These are phyloP conservation scores for Aureobasidium musti DNA, from an alignment of 2,329 filamentous ascomycete genomes.

Conservation along the genomic window DNA sequence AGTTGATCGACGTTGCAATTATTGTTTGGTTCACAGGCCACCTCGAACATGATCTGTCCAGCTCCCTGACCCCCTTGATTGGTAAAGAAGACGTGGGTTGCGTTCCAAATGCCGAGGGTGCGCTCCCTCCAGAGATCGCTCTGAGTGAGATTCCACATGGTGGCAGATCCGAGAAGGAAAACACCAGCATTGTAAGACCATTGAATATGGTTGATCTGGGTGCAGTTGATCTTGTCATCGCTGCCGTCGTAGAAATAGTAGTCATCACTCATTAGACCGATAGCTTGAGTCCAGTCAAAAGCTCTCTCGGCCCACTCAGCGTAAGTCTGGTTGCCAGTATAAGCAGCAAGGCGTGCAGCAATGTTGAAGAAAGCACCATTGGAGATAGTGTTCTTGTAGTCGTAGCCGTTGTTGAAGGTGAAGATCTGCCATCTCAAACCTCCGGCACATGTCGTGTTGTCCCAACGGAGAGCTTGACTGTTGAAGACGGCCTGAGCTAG, in stretches of 20 bases:
- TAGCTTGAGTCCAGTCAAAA: constrained; percentile 44
- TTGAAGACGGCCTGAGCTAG: constrained; percentile 49
- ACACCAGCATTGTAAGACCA: constrained; percentile 51
- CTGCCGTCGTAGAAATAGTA: constrained; percentile 53
- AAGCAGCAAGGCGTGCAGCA: constrained; percentile 46
- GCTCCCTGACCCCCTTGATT: constrained; percentile 30
- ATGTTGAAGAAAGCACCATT: constrained; percentile 57
- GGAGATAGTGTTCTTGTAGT: constrained; percentile 61
- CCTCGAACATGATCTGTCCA: constrained; percentile 48
- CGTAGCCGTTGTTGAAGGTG: constrained; percentile 54
- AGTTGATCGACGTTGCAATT: constrained; percentile 50
- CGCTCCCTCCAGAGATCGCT: constrained; percentile 37
- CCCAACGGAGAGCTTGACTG: constrained; percentile 44
- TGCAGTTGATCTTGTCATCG: constrained; percentile 49
- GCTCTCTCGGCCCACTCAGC: constrained; percentile 61
- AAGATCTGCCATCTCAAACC: constrained; percentile 47
- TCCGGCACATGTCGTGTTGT: constrained; percentile 43
- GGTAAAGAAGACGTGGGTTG: constrained; percentile 46
- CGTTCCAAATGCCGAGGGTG: constrained; percentile 35
- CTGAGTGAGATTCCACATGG: constrained; percentile 47
- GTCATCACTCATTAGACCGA: constrained; percentile 59
- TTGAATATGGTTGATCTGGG: constrained; percentile 49
- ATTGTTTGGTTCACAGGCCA: constrained; percentile 46
- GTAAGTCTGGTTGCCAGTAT: constrained; percentile 57
- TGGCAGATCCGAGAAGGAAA: constrained; percentile 50